A percentile compares a stretch with the other conserved stretches of the same genome.
Conservation (phyloP, 768 basidiomycete species). For the Mycena chlorophos region DNA sequence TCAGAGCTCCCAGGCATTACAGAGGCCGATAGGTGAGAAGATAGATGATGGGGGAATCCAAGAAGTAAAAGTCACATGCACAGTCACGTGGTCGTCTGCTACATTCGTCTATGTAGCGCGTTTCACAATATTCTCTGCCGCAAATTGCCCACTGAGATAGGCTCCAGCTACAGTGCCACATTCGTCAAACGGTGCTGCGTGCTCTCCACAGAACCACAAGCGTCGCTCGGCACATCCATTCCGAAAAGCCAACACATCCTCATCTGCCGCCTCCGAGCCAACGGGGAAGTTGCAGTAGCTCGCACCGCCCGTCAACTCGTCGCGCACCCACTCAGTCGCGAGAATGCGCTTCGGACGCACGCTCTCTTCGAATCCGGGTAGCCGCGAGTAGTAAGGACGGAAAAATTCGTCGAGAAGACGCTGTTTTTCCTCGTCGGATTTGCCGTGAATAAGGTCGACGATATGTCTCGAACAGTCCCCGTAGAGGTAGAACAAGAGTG, state of each 20-base stretch:
- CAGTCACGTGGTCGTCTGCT: too few relatives aligned
- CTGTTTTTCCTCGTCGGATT: conserved; percentile 19
- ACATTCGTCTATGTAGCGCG: too few relatives aligned
- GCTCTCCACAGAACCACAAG: conserved; percentile 25
- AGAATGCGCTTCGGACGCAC: conserved; percentile 16
- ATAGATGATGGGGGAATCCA: too few relatives aligned
- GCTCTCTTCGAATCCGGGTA: conserved; percentile 16
- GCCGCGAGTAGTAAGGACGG: conserved; percentile 23
- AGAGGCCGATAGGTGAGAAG: too few relatives aligned
- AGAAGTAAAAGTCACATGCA: too few relatives aligned
- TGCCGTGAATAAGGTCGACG: conserved; percentile 18
- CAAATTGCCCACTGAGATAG: conserved; percentile 17
- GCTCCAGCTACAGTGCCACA: conserved; percentile 24
- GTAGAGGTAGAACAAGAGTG: conserved; percentile 22
- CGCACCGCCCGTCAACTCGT: conserved; percentile 19
- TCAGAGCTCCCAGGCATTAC: too few relatives aligned
- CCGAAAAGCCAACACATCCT: conserved; percentile 21
- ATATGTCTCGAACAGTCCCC: conserved; percentile 24
- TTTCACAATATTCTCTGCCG: conserved; percentile 13
- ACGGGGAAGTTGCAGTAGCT: conserved; percentile 25
- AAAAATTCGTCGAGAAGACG: conserved; percentile 19
- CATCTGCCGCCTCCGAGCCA: conserved; percentile 19
- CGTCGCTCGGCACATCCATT: conserved; percentile 16
- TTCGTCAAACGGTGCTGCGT: conserved; percentile 24
- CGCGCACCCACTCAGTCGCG: conserved; percentile 23